Evolutionary conservation across 1,139 yeast genomes (phyloP), one percentile per base, ranked within the genome.

Genomic region (Arxiozyma telluris): DNA sequence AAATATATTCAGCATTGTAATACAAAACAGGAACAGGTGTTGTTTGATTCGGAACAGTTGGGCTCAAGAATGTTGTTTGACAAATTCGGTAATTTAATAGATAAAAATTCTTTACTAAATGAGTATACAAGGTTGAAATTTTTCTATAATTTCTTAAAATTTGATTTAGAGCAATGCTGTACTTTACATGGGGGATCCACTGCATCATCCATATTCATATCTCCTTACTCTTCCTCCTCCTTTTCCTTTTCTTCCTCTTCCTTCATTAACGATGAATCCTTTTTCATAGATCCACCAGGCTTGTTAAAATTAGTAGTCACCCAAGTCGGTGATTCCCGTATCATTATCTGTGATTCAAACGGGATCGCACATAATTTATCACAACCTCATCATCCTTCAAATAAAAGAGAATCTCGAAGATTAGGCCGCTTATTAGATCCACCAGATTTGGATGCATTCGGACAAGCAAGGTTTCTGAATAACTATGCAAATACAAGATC

Each of bases 301-400:
- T 74, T 87, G 20, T 77, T 89, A 38, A 82, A 82, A 62, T 70
- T 93, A 44, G 78, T 88, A 0, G 80, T 91, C 23, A 93, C 95
- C 1, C 98, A 93, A 67, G 84, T 91, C n/a, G 98, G 98, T 3
- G 98, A 93, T 66, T 87, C 97, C 3, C 78, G 88, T 59, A 91
- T 96, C n/a, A 78, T 93, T 6, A 64, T 93, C 25, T 87, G 90
- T 58, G 94, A 86, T 65, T 77, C 77, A 55, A 71, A 76, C 56
- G 98, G 98, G 2, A 74, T 79, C 47, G 96, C 96, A 0, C 91
- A 85, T 62, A 76, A 87, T 12, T 71, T 93, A 54, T 88, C 96
- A 0, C 77, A 80, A 45, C 80, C 83, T 39, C 98, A 93, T 69
- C 97, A 91, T 69, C 96, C 98, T 3, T 81, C 88, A 1, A 84